phyloP scores from a whole-genome alignment of 2,329 filamentous ascomycete species.

The Aspergillus ruber region DNA sequence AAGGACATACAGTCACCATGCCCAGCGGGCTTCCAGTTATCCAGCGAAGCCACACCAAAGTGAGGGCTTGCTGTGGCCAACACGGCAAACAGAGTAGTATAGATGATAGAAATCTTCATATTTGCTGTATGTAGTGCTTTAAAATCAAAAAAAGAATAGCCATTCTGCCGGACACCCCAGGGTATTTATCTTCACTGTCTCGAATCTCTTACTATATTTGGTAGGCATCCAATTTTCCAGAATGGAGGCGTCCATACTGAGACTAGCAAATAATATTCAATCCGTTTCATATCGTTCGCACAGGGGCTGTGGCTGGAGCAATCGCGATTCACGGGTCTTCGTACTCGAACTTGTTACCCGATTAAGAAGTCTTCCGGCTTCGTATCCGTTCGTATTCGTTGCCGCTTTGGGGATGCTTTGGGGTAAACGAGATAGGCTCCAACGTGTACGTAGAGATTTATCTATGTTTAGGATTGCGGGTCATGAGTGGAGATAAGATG shows the following conservation, averaged over 20 bases:
- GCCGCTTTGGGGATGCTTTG: no score
- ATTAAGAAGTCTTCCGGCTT: neutral
- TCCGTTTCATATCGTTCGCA: neutral
- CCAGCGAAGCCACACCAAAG: neutral
- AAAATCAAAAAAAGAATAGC: neutral
- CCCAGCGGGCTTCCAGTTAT: neutral
- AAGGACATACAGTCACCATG: neutral
- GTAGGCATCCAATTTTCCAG: neutral
- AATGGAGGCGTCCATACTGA: neutral
- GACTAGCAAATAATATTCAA: neutral
- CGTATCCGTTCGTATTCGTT: no score
- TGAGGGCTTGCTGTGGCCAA: neutral
- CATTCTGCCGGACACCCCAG: no score
- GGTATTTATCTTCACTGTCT: neutral
- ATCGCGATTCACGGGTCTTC: neutral
- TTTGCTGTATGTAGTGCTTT: neutral
- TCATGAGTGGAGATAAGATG: no score
- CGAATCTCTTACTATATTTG: neutral
- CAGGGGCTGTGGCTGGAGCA: neutral
- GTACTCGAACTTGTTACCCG: conserved; percentile 1
- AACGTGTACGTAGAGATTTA: no score
- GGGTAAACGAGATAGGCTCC: no score
- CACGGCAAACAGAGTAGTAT: neutral
- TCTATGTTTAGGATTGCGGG: no score
- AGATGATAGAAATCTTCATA: neutral